These are phyloP conservation scores for Ceratorhiza oryzae-sativae DNA, from an alignment of 1,284 basidiomycete species.

Conservation along the genomic window DNA sequence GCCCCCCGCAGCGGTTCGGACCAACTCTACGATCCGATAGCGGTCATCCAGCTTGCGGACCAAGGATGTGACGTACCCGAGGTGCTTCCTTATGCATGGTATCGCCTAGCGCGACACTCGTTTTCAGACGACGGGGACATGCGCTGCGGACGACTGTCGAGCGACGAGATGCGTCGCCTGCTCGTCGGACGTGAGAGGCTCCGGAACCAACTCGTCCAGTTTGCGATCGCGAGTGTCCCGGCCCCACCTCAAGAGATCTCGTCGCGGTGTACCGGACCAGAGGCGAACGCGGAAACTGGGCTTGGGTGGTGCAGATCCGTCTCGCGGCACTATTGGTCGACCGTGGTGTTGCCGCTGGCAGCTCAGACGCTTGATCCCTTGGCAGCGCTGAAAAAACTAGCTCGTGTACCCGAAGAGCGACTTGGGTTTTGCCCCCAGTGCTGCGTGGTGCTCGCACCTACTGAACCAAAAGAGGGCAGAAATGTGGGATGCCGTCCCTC, in stretches of 20 bases:
- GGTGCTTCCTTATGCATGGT: conserved; percentile 29
- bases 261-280: conserved; percentile 4
- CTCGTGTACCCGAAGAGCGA: conserved; percentile 27
- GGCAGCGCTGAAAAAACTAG: conserved; percentile 13
- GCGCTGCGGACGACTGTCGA: conserved; percentile 17
- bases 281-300: conserved; percentile 4
- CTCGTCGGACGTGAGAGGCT: conserved; percentile 12
- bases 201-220: not conserved
- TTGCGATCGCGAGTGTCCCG: conserved; percentile 7
- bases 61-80: conserved; percentile 31
- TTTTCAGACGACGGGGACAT: conserved; percentile 12
- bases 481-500: conserved; percentile 26
- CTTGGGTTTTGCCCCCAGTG: conserved; percentile 28
- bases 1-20: not conserved
- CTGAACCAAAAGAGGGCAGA: conserved; percentile 30
- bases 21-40: conserved; percentile 22
- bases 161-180: conserved; percentile 20
- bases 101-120: conserved; percentile 25
- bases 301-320: conserved; percentile 14
- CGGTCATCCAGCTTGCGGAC: conserved; percentile 28
- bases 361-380: conserved; percentile 28
- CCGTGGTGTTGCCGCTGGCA: conserved; percentile 8
- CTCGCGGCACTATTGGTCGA: conserved; percentile 21
- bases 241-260: conserved; percentile 7
- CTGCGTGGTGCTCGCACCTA: conserved; percentile 22